phyloP scores from a whole-genome alignment of 176 grass and related monocot species.

The Phoenix dactylifera region DNA sequence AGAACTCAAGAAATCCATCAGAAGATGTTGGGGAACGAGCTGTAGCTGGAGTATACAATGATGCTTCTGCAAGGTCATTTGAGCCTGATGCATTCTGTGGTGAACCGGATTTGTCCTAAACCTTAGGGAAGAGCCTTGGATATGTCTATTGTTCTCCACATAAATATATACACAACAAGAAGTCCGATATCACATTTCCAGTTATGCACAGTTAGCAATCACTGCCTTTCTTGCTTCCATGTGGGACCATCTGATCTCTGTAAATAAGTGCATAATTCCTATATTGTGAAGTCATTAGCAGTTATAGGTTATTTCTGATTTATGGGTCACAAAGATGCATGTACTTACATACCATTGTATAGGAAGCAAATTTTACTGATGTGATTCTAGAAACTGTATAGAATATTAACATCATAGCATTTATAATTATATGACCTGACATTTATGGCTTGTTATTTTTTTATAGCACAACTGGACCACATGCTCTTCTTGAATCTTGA shows the following conservation, averaged over 20 bases:
- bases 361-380: neutral
- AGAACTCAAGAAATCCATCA: constrained; percentile 26
- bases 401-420: no score
- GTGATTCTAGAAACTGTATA: no score
- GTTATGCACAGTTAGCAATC: no score
- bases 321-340: neutral
- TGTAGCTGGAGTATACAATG: constrained; percentile 55
- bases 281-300: neutral
- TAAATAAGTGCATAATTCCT: neutral
- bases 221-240: no score
- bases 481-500: no score
- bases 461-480: no score
- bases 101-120: constrained; percentile 52
- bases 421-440: no score
- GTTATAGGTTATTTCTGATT: neutral
- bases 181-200: no score
- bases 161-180: no score
- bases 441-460: no score
- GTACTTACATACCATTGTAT: constrained; percentile 6
- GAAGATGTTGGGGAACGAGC: constrained; percentile 31
- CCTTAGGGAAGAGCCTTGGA: neutral
- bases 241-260: no score
- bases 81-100: constrained; percentile 90
- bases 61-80: constrained; percentile 67
- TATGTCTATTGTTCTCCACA: no score